Evolutionary conservation across 495 filamentous ascomycete genomes (phyloP).

Genomic region (Aspergillus sclerotioniger): DNA sequence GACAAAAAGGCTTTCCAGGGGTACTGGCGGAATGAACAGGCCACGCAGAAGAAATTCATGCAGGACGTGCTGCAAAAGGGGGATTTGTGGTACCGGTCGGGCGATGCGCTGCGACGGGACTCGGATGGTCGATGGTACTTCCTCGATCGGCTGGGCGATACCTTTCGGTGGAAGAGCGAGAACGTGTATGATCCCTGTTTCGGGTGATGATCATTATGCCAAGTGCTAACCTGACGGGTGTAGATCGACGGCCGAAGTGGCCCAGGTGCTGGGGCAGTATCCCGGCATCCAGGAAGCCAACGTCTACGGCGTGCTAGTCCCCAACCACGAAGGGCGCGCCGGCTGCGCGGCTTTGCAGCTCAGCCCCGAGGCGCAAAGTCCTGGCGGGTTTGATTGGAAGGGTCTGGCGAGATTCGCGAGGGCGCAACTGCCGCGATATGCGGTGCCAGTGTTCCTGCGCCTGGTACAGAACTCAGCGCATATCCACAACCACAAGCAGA

Average conservation of each 20-base stretch:
- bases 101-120: conserved; percentile 66
- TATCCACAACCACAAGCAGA: conserved; percentile 84
- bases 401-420: conserved; percentile 53
- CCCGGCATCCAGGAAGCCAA: conserved; percentile 71
- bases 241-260: conserved; percentile 67
- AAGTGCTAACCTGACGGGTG: not conserved
- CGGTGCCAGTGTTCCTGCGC: conserved; percentile 73
- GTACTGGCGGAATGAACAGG: conserved; percentile 66
- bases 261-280: conserved; percentile 62
- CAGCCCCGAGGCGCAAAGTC: conserved; percentile 26
- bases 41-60: conserved; percentile 67
- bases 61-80: conserved; percentile 71
- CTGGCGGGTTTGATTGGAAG: conserved; percentile 49
- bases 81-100: conserved; percentile 72
- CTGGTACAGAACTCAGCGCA: conserved; percentile 57
- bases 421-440: conserved; percentile 65
- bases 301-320: conserved; percentile 73
- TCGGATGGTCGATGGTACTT: conserved; percentile 77
- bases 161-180: conserved; percentile 81
- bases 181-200: conserved; percentile 56
- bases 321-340: conserved; percentile 68
- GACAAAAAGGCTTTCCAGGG: conserved; percentile 61
- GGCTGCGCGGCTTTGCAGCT: conserved; percentile 62
- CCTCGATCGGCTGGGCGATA: conserved; percentile 74
- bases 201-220: not conserved